Conservation (phyloP, 306 rosid species). For the Betula pendula region DNA sequence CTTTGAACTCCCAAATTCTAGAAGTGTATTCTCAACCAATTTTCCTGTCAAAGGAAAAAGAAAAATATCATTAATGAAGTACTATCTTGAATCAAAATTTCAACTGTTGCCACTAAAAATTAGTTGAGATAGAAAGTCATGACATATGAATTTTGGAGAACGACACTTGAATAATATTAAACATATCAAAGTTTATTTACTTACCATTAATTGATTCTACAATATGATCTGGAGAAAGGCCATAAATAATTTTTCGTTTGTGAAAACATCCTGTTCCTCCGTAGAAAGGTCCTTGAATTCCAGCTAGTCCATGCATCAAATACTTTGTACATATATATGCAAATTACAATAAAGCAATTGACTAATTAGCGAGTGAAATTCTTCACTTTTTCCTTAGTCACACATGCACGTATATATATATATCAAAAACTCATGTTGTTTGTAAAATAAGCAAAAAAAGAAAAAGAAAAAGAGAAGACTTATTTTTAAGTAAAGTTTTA, state of each 20-base stretch:
- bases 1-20: conserved; percentile 47
- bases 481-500: not conserved
- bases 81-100: too few species aligned
- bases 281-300: conserved; percentile 57
- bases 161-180: too few species aligned
- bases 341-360: not conserved
- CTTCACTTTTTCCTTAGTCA: too few species aligned
- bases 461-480: not conserved
- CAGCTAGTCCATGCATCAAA: conserved; percentile 36
- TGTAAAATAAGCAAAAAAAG: not conserved
- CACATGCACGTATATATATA: too few species aligned
- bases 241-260: conserved; percentile 66
- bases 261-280: conserved; percentile 60
- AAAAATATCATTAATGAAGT: too few species aligned
- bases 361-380: too few species aligned
- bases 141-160: too few species aligned
- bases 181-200: not conserved
- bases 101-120: not conserved
- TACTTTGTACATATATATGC: conserved; percentile 19
- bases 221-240: conserved; percentile 39
- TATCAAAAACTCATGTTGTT: too few species aligned
- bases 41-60: conserved; percentile 19
- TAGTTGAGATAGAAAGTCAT: too few species aligned
- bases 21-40: conserved; percentile 11
- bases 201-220: conserved; percentile 9